Evolutionary conservation across 2,329 filamentous ascomycete genomes (phyloP), one percentile per base, ranked within the genome.

Genomic region (Trichoderma lentiforme): DNA sequence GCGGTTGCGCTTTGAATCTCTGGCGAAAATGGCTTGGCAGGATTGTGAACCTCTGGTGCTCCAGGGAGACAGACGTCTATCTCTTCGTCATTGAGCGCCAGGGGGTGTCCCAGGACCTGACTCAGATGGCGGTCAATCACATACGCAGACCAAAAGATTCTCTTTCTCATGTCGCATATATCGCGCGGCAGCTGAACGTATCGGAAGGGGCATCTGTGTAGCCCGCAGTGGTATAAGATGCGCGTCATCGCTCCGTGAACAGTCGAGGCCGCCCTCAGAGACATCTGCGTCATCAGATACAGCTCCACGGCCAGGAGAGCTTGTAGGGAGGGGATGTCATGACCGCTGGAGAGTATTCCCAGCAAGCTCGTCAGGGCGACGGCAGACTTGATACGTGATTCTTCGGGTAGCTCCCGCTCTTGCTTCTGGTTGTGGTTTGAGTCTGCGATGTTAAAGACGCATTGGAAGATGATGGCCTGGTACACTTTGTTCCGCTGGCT

Each of bases 201-300:
- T 53, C 66, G 57, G 18, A 70, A 70, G 66, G 66, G 66, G n/a
- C 66, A 70, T 21, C 66, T 61, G 66, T 70, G 66, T 9, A 70
- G n/a, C 3, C 66, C 66, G 57, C 66, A 70, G n/a, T 70, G 66
- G n/a, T 70, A 70, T 5, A 70, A 30, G 32, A 70, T 70, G 57
- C 66, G 66, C 7, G 66, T 70, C 66, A 70, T 70, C 4, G 66
- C 66, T 30, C 66, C 66, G 26, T 70, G 66, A 28, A 70, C 66
- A 5, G 66, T 70, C 39, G 66, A 70, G 11, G 66, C 66, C 21
- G 66, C 66, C 61, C 66, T 57, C n/a, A 70, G 39, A 53, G 66
- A 70, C 66, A 70, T 70, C 28, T 70, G 66, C 21, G 66, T 70
- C 66, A 70, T 70, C 39, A 70, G 66, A 58, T 70, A 70, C 36